A percentile compares a stretch with the other conserved stretches of the same genome.
These are phyloP conservation scores for Ophiocordyceps australis DNA, from an alignment of 2,329 filamentous ascomycete genomes.

Conservation along the genomic window DNA sequence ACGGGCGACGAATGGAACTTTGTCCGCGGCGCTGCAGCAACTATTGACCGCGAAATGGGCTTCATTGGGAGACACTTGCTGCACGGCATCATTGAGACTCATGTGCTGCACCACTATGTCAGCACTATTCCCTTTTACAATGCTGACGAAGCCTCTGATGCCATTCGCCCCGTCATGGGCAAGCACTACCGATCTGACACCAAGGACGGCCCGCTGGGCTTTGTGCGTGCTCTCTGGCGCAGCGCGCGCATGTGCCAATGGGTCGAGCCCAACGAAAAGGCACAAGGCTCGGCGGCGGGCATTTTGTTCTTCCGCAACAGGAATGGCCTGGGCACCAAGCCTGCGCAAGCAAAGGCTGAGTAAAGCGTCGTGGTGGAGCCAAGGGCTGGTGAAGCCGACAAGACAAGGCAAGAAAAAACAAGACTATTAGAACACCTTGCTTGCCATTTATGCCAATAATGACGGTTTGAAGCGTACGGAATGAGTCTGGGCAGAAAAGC, in stretches of 20 bases:
- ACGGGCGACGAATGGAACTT: constrained; percentile 76
- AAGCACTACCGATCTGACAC: constrained; percentile 80
- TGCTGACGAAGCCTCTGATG: constrained; percentile 84
- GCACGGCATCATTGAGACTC: constrained; percentile 94
- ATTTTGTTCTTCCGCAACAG: constrained; percentile 91
- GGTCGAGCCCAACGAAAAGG: constrained; percentile 81
- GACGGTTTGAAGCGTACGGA: too few species aligned
- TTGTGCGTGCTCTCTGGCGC: constrained; percentile 68
- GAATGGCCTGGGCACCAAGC: constrained; percentile 59
- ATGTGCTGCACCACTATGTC: constrained; percentile 95
- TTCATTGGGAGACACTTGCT: constrained; percentile 83
- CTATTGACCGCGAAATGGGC: constrained; percentile 92
- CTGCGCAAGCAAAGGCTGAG: constrained; percentile 3
- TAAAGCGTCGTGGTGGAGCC: neutral
- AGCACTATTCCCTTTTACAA: constrained; percentile 94
- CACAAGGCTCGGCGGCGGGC: constrained; percentile 62
- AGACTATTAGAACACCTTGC: too few species aligned
- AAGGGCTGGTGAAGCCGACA: neutral
- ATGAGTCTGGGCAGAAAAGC: too few species aligned
- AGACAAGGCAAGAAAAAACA: too few species aligned
- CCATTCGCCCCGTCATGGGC: constrained; percentile 91
- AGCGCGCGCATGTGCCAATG: constrained; percentile 83
- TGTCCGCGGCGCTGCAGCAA: constrained; percentile 81
- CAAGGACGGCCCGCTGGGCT: constrained; percentile 59
- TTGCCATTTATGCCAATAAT: too few species aligned